Evolutionary conservation across 306 rosid genomes (phyloP).

Genomic region (Cucumis hystrix): DNA sequence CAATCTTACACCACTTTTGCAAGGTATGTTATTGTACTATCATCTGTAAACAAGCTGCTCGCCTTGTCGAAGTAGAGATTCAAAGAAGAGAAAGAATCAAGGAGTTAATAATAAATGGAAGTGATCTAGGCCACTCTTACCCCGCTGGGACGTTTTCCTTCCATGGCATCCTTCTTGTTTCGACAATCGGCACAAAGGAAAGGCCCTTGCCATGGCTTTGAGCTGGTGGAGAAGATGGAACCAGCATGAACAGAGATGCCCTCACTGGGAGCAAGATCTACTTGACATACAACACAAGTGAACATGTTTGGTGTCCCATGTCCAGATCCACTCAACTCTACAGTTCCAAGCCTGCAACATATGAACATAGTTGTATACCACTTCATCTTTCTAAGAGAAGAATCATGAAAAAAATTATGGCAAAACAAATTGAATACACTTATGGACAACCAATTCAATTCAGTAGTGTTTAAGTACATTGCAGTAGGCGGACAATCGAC

Average conservation of each 20-base stretch:
- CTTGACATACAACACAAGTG: slow-evolving; percentile 84
- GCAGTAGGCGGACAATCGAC: neutral
- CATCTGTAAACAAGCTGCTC: neutral
- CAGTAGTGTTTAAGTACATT: neutral
- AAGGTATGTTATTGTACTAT: neutral
- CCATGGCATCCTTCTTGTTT: slow-evolving; percentile 94
- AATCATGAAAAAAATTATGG: neutral
- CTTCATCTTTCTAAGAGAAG: neutral
- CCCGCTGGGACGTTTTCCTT: slow-evolving; percentile 90
- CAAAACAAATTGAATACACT: neutral
- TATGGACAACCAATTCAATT: neutral
- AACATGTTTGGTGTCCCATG: slow-evolving; percentile 75
- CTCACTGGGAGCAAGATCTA: slow-evolving; percentile 82
- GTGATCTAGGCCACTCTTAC: slow-evolving; percentile 53
- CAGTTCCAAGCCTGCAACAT: slow-evolving; percentile 63
- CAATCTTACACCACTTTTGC: neutral
- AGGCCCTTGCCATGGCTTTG: slow-evolving; percentile 98
- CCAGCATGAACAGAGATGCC: slow-evolving; percentile 93
- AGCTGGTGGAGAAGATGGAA: slow-evolving; percentile 73
- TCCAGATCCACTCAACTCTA: slow-evolving; percentile 31
- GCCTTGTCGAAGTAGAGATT: neutral
- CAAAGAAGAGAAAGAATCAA: slow-evolving; percentile 12
- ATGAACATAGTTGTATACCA: neutral
- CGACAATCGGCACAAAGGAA: slow-evolving; percentile 82
- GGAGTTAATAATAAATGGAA: slow-evolving; percentile 20